Evolutionary conservation across 1,284 basidiomycete species (phyloP).

Genomic region (Ceratobasidium theobromae): DNA sequence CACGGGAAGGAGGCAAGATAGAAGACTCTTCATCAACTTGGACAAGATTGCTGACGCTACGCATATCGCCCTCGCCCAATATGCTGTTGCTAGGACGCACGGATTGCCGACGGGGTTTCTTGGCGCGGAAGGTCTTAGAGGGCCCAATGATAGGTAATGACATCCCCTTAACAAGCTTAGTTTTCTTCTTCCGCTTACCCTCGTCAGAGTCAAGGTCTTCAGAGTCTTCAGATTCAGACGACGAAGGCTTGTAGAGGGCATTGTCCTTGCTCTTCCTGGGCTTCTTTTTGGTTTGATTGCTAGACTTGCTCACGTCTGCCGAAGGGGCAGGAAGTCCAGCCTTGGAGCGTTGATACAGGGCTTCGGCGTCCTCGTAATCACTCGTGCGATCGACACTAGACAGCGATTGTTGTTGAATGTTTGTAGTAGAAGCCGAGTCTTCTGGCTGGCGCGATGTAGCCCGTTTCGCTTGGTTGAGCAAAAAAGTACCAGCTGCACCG

Average conservation of each 20-base stretch:
- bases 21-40: slow-evolving; percentile 25
- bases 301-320: slow-evolving; percentile 3
- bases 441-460: slow-evolving; percentile 26
- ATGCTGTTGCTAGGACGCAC: slow-evolving; percentile 10
- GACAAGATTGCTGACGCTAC: slow-evolving; percentile 9
- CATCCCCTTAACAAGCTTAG: slow-evolving; percentile 55
- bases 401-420: slow-evolving; percentile 16
- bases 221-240: slow-evolving; percentile 59
- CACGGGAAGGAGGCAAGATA: slow-evolving; percentile 16
- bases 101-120: slow-evolving; percentile 18
- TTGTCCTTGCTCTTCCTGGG: slow-evolving; percentile 52
- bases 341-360: slow-evolving; percentile 16
- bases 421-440: slow-evolving; percentile 12
- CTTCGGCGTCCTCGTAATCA: slow-evolving; percentile 23
- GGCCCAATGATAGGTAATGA: slow-evolving; percentile 63
- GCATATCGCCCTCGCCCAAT: slow-evolving; percentile 38
- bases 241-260: slow-evolving; percentile 70
- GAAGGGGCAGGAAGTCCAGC: neutral
- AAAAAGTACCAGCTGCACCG: slow-evolving; percentile 22
- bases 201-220: slow-evolving; percentile 58
- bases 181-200: slow-evolving; percentile 57
- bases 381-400: slow-evolving; percentile 25
- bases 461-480: slow-evolving; percentile 9
- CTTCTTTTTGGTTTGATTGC: slow-evolving; percentile 26
- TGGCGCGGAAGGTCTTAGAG: slow-evolving; percentile 47